Base-by-base conservation (phyloP, 192 early-diverging fungal genomes). In the Coemansia erecta region DNA sequence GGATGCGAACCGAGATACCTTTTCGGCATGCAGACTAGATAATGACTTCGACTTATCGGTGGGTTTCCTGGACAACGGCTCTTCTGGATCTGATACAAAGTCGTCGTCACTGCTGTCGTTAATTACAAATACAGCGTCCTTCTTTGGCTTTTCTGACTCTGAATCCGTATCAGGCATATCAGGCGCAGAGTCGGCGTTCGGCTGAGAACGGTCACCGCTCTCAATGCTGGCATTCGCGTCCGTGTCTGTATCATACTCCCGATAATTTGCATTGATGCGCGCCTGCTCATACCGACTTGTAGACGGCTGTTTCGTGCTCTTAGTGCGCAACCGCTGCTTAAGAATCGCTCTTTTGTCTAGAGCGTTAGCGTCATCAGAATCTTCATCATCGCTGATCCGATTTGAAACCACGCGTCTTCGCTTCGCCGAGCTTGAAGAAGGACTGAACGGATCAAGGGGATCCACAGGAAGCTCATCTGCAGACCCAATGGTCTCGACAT, bases 61-160 rank as follows among this genome's bases (percentile, higher is more conserved):
- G 10, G 23, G 15, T 26, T 52, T 23, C 39, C n/a, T 58, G 10
- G 23, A 2, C 10, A 19, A 1, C 21, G 58, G 18, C 21, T 72
- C 65, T 39, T 68, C 75, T 1, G 70, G 62, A 10, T 78, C 70
- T 0, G 66, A 66, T 15, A 72, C 43, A 65, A 72, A 68, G 48
- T 72, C 70, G 6, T 78, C 75, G 19, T 65, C 75, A 33, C 75
- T 78, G 11, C 65, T 68, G 28, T 63, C 75, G 18, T 46, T 61
- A 23, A 78, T 78, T 13, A 72, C 59, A 37, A 78, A 50, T 2
- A 77, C 64, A 0, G 57, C 40, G 44, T 47, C 48, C 17, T 54
- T 15, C 4, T 14, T n/a, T 8, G 19, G 18, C 3, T 24, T 49
- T 15, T 68, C 65, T 9, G 57, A 19, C 26, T 71, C 74, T 6